These are phyloP conservation scores for maize (Zea mays) DNA, from an alignment of 176 grass and related monocot species.

Conservation along the genomic window Zm-B73-REFERENCE-NAM-5.0 NC_050102.1:162834001-162834500, in stretches of 20 bases:
- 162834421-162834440: conserved; percentile 13
- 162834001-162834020: conserved; percentile 53
- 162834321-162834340: too few relatives aligned
- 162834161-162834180: conserved; percentile 5
- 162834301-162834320: background rate
- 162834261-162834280: conserved; percentile 41
- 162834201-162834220: conserved; percentile 59
- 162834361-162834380: background rate
- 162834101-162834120: conserved; percentile 68
- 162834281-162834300: background rate
- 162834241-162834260: conserved; percentile 46
- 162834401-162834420: background rate
- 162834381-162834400: background rate
- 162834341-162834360: background rate
- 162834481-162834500: conserved; percentile 41
- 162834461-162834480: background rate
- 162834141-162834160: background rate
- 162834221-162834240: conserved; percentile 54
- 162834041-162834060: conserved; percentile 49
- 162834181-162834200: conserved; percentile 55
- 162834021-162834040: conserved; percentile 66
- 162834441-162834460: background rate
- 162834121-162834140: conserved; percentile 5
- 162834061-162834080: conserved; percentile 86
- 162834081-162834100: conserved; percentile 95